Evolutionary conservation across 2,329 filamentous ascomycete genomes (phyloP), one percentile per base, ranked within the genome.

Genomic region (Venturiaceae sp.): DNA sequence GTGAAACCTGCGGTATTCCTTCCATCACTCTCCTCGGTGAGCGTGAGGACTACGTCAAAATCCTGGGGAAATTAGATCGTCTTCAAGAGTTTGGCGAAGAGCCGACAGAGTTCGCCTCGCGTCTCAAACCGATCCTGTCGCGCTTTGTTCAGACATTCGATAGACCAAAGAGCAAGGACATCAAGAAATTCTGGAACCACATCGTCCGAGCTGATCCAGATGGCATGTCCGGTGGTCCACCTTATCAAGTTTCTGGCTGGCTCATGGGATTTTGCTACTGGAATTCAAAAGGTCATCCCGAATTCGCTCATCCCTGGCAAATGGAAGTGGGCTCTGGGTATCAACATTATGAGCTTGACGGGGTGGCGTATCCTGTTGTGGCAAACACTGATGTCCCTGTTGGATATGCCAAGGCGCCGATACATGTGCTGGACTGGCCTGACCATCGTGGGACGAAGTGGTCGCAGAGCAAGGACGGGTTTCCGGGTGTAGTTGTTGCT

Each of bases 271-370:
- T 65, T 54, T 62, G 59, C 34, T 63, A 63, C 46, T 64, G 63
- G 64, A 41, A 60, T 6, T 37, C 50, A 2, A 36, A 62, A 6
- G 78, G 78, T 0, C 30, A 59, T 23, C 59, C 58, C 3, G 63
- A 65, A n/a, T n/a, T n/a, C n/a, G n/a, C n/a, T n/a, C n/a, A n/a
- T n/a, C n/a, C n/a, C n/a, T n/a, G n/a, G n/a, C 11, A 39, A 39
- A 39, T 39, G n/a, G n/a, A n/a, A n/a, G n/a, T n/a, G n/a, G n/a
- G n/a, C n/a, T n/a, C n/a, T n/a, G n/a, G n/a, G n/a, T n/a, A n/a
- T n/a, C n/a, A n/a, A n/a, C n/a, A n/a, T n/a, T 39, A 11, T 11
- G n/a, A 39, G 36, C 36, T 39, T 11, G 36, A 39, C 36, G 36
- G 36, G n/a, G 36, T 39, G n/a, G 36, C 36, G 11, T 39, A 39